These are phyloP conservation scores for Solanum chacoense DNA, from an alignment of 305 asterid species.

Conservation along the genomic window DNA sequence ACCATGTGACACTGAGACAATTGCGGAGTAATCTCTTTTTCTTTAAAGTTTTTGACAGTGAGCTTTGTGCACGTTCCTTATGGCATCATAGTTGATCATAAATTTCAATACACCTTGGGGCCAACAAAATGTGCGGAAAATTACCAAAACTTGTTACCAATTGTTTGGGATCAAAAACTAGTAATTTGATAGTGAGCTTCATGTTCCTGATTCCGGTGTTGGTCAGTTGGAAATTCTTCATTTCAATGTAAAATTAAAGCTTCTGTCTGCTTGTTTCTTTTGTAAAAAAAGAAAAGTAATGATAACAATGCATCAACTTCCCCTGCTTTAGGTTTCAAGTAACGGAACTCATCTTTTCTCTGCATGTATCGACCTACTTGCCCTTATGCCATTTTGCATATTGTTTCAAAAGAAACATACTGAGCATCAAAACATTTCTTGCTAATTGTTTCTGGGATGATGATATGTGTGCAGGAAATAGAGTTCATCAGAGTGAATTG, in stretches of 20 bases:
- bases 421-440: not conserved
- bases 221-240: not conserved
- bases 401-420: not conserved
- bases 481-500: not conserved
- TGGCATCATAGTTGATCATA: not conserved
- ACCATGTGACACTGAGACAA: not conserved
- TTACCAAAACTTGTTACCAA: not conserved
- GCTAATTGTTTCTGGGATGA: not conserved
- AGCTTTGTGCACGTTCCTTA: not conserved
- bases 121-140: not conserved
- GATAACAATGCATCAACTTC: not conserved
- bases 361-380: not conserved
- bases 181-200: not conserved
- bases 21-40: not conserved
- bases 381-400: not conserved
- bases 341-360: not conserved
- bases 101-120: not conserved
- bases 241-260: not conserved
- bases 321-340: not conserved
- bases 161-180: not conserved
- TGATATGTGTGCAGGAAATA: not conserved
- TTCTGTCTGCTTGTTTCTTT: not conserved
- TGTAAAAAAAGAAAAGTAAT: not conserved
- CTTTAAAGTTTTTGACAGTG: not conserved
- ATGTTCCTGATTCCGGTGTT: not conserved